Evolutionary conservation across 495 filamentous ascomycete species (phyloP).

Genomic region (Penicillium cataractarum): DNA sequence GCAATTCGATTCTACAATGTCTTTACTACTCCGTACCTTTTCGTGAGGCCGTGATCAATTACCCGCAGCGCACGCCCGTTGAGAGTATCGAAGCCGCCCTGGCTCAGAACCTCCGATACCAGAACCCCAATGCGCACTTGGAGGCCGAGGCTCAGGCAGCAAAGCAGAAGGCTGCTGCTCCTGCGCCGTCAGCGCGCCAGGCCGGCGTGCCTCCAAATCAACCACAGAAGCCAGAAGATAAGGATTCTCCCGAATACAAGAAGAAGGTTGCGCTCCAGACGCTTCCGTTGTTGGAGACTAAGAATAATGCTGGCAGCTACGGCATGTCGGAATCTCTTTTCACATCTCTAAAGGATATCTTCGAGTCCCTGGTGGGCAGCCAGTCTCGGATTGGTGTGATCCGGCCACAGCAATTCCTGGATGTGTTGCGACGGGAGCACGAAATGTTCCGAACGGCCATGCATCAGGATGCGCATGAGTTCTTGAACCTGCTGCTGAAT

Average conservation of each 20-base stretch:
- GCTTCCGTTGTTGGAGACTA: slow-evolving; percentile 80
- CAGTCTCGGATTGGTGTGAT: slow-evolving; percentile 83
- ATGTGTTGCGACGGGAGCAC: slow-evolving; percentile 89
- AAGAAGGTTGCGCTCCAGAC: slow-evolving; percentile 91
- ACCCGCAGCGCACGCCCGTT: slow-evolving; percentile 68
- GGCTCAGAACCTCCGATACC: slow-evolving; percentile 49
- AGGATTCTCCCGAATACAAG: slow-evolving; percentile 90
- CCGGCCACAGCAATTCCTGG: slow-evolving; percentile 91
- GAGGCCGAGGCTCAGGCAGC: slow-evolving; percentile 49
- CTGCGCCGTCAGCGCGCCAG: slow-evolving; percentile 44
- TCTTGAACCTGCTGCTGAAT: slow-evolving; percentile 92
- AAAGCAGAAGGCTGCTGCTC: slow-evolving; percentile 45
- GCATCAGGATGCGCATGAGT: slow-evolving; percentile 99
- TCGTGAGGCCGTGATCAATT: slow-evolving; percentile 92
- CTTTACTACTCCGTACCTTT: slow-evolving; percentile 95
- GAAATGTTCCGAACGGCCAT: slow-evolving; percentile 97
- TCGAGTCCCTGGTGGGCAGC: slow-evolving; percentile 85
- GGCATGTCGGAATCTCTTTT: slow-evolving; percentile 96
- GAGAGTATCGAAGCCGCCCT: slow-evolving; percentile 55
- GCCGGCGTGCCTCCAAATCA: slow-evolving; percentile 54
- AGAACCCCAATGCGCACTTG: slow-evolving; percentile 43
- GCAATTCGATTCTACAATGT: slow-evolving; percentile 96
- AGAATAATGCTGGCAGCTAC: slow-evolving; percentile 77
- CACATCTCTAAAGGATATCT: slow-evolving; percentile 93
- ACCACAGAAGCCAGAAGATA: slow-evolving; percentile 74